phyloP scores from a whole-genome alignment of 108 stramenopile genomes.

The Pelagomonas calceolata region DNA sequence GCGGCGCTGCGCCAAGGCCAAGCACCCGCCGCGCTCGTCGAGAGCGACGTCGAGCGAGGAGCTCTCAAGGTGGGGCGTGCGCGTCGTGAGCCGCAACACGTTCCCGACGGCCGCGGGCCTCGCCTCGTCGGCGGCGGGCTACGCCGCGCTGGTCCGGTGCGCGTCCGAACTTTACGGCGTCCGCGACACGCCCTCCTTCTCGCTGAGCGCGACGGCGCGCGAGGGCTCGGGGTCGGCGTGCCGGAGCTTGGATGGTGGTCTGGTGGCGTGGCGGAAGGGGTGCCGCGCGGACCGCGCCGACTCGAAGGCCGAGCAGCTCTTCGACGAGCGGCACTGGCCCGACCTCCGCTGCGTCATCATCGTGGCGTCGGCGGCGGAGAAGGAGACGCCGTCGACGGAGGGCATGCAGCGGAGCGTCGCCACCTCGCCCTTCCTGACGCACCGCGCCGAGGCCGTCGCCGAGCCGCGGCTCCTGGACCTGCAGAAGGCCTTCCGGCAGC shows the following conservation, averaged over 20 bases:
- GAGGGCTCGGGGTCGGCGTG: conserved; percentile 88
- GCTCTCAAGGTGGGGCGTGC: conserved; percentile 26
- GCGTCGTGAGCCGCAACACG: conserved; percentile 79
- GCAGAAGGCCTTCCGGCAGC: conserved; percentile 64
- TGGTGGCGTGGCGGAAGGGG: conserved; percentile 86
- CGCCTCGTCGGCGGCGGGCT: conserved; percentile 72
- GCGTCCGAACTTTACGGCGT: conserved; percentile 64
- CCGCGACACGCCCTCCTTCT: conserved; percentile 58
- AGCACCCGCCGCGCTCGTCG: background rate
- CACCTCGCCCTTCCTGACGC: conserved; percentile 66
- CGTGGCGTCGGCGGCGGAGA: conserved; percentile 84
- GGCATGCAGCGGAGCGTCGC: conserved; percentile 82
- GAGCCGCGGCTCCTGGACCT: conserved; percentile 69
- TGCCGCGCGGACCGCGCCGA: conserved; percentile 55
- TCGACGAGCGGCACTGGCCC: conserved; percentile 82
- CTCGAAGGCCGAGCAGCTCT: conserved; percentile 80
- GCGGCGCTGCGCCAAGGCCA: background rate
- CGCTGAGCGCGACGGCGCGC: conserved; percentile 83
- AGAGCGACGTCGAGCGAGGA: background rate
- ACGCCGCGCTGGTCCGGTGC: conserved; percentile 78
- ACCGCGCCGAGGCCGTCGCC: conserved; percentile 70
- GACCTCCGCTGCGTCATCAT: conserved; percentile 79
- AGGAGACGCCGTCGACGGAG: conserved; percentile 84
- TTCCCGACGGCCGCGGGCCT: conserved; percentile 92
- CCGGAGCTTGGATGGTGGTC: conserved; percentile 88